Evolutionary conservation across 2,329 filamentous ascomycete species (phyloP), one percentile per base, ranked within the genome.

Genomic region (Monilinia aucupariae): DNA sequence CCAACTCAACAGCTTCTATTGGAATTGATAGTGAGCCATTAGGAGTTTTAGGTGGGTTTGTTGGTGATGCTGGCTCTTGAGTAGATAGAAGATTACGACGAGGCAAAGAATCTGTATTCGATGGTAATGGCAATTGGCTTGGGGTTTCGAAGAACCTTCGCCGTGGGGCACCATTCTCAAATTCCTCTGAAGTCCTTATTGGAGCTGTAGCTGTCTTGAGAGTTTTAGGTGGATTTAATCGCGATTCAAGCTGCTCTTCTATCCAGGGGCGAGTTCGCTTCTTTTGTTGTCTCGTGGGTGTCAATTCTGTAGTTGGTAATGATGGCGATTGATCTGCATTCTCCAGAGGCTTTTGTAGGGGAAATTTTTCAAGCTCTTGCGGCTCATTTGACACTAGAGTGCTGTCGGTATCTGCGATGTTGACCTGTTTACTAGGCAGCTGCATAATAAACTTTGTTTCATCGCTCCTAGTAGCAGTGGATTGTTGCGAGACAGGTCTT

Each of bases 61-160:
- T 27, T 9, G 45, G n/a, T n/a, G 22, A 59, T 39, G 45, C n/a
- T 6, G 15, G 10, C 13, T 27, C 50, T n/a, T 15, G 56, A 4
- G 25, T 30, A 8, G 48, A 22, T 10, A 25, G 12, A 8, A 50
- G 25, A 53, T 37, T 52, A n/a, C 8, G 22, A 17, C 5, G 47
- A 32, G 37, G 20, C 17, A 27, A 32, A 12, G 37, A 61, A 25
- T n/a, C 30, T 34, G 17, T n/a, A 17, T 25, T 10, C 25, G 30
- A 20, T 8, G 41, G 47, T 32, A 32, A 34, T 25, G 8, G n/a
- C 30, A 59, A 27, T 59, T 62, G 60, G 32, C 60, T 62, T 22
- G 9, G 13, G 37, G 61, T 63, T 30, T 63, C 54, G n/a, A 63
- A 63, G 32, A 63, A 63, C 30, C 54, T 43, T 51, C 48, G n/a